Base-by-base conservation (phyloP, 495 filamentous ascomycete genomes). In the Penicillium canescens region DNA sequence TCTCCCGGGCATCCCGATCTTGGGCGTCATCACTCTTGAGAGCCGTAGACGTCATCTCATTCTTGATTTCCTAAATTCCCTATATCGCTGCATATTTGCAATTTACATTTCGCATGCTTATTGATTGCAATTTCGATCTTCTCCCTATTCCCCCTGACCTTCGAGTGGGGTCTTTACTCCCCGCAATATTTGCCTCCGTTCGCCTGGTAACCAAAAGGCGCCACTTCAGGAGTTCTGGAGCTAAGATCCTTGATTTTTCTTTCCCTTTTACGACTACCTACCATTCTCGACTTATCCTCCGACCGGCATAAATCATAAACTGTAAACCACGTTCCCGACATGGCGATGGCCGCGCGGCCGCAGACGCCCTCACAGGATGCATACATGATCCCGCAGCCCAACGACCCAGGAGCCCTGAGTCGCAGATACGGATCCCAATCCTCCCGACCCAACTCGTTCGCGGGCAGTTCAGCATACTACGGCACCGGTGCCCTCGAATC, bases 281-380 rank as follows among this genome's bases (percentile, higher is more conserved):
- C 18, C 18, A 18, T 18, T 18, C 42, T 45, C 54, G 13, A 40
- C 44, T 28, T 57, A 59, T 40, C 46, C 39, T 40, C 18, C 18
- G 48, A 24, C 26, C 23, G 39, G 46, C 46, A 50, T 50, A 42
- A 43, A 34, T 31, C 39, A 21, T 51, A 51, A 51, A 37, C 28
- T 7, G 7, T 31, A 31, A 36, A 42, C 48, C 57, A 50, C 61
- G 56, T 62, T 60, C 50, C 56, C 38, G 46, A 48, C 54, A 76
- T 77, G 74, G 72, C 73, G 26, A 76, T 63, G 66, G 65, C 70
- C 60, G 62, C 67, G 46, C 71, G 71, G 62, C 73, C 74, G 50
- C 74, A 72, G 61, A 76, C 74, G 44, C 74, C 70, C 46, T 58
- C 69, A 55, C 74, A 77, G 57, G 76, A 77, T 51, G 57, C 63